These are phyloP conservation scores for Vitis hybrid DNA, from an alignment of 177 flowering plant species.

Conservation along the genomic window DNA sequence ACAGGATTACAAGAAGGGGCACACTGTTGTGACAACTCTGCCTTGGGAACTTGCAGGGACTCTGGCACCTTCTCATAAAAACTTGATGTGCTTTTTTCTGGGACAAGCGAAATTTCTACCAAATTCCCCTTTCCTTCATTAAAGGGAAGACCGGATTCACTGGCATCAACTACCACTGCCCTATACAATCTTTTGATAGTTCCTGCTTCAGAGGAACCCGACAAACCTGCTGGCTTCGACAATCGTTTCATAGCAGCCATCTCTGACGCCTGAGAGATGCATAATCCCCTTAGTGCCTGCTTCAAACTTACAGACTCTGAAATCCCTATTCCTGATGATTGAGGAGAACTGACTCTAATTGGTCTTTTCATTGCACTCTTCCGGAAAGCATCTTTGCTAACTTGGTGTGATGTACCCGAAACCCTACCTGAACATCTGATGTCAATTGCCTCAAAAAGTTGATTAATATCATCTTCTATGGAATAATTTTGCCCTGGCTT, in stretches of 20 bases:
- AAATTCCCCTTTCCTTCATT: conserved; percentile 46
- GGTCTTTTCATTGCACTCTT: conserved; percentile 74
- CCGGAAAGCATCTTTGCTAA: conserved; percentile 24
- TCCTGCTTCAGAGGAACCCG: conserved; percentile 57
- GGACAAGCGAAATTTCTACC: conserved; percentile 63
- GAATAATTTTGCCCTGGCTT: conserved; percentile 37
- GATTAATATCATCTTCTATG: conserved; percentile 77
- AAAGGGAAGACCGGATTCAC: conserved; percentile 35
- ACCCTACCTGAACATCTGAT: conserved; percentile 35
- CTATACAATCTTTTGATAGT: conserved; percentile 56
- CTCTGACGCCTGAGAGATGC: conserved; percentile 91
- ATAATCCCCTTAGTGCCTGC: conserved; percentile 86
- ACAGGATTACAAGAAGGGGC: conserved; percentile 19
- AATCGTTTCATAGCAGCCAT: conserved; percentile 81
- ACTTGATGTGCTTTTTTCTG: conserved; percentile 35
- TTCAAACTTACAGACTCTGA: conserved; percentile 73
- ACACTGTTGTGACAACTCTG: conserved; percentile 18
- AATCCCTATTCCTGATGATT: conserved; percentile 66
- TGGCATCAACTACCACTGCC: conserved; percentile 54
- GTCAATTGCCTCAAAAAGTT: conserved; percentile 66
- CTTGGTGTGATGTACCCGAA: conserved; percentile 22
- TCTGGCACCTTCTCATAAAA: conserved; percentile 26
- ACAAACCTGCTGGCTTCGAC: conserved; percentile 44
- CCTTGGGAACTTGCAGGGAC: conserved; percentile 15
- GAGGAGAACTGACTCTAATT: conserved; percentile 49